Conservation (phyloP, 139 green algal species). For the Haematococcus sp. region DNA sequence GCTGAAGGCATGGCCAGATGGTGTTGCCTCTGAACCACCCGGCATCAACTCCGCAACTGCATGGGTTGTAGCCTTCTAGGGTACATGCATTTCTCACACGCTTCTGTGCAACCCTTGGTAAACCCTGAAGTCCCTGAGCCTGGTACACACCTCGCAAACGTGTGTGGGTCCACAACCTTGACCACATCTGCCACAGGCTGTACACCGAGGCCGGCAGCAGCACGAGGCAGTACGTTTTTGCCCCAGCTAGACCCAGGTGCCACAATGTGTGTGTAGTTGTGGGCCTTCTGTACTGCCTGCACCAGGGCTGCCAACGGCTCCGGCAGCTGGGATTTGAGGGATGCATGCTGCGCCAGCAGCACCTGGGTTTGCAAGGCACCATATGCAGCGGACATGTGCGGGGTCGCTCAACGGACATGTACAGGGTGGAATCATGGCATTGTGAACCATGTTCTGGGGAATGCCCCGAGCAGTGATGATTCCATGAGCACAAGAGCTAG, state of each 20-base stretch:
- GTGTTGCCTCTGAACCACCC: too few species aligned
- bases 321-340: constrained; percentile 59
- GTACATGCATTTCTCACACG: too few species aligned
- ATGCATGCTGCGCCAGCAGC: constrained; percentile 52
- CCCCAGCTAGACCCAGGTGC: constrained; percentile 70
- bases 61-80: too few species aligned
- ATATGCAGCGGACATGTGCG: too few species aligned
- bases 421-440: too few species aligned
- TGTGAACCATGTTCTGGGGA: too few species aligned
- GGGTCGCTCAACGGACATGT: too few species aligned
- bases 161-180: constrained; percentile 51
- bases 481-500: too few species aligned
- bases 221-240: constrained; percentile 82
- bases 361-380: constrained; percentile 50
- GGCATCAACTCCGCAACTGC: too few species aligned
- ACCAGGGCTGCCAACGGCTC: constrained; percentile 47
- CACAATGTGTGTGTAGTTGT: constrained; percentile 48
- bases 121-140: not conserved
- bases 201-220: constrained; percentile 76
- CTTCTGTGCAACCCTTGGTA: too few species aligned
- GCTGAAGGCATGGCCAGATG: too few species aligned
- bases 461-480: too few species aligned
- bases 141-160: constrained; percentile 56
- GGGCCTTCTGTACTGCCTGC: not conserved
- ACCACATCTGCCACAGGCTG: constrained; percentile 81